A percentile compares a stretch with the other conserved stretches of the same genome.
Evolutionary conservation across 768 basidiomycete species (phyloP).

Genomic region (Cystobasidium tubakii): DNA sequence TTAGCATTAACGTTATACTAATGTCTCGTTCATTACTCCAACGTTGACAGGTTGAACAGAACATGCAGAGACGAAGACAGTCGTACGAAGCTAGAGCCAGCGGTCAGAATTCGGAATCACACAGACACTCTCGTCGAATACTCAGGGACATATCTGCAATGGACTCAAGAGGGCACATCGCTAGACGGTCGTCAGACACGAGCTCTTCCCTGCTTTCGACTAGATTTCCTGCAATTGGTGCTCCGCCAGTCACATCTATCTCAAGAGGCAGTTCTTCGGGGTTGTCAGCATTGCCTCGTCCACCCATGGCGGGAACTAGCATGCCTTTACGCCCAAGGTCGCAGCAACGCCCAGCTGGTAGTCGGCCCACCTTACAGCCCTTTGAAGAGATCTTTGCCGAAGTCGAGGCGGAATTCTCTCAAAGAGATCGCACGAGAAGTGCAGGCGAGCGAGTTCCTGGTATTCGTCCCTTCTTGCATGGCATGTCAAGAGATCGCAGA

Average conservation of each 20-base stretch:
- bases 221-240: background rate
- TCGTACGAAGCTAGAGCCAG: background rate
- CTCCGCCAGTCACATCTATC: background rate
- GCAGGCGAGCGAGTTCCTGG: background rate
- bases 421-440: slow-evolving; percentile 14
- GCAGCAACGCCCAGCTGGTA: background rate
- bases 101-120: background rate
- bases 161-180: background rate
- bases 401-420: slow-evolving; percentile 33
- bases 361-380: slow-evolving; percentile 11
- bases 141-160: background rate
- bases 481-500: background rate
- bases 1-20: too few species aligned
- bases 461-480: background rate
- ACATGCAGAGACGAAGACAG: slow-evolving; percentile 1
- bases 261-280: background rate
- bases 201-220: background rate
- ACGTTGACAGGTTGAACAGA: slow-evolving; percentile 19
- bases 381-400: slow-evolving; percentile 36
- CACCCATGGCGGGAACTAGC: background rate
- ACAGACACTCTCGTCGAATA: background rate
- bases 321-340: background rate
- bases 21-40: too few species aligned
- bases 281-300: background rate
- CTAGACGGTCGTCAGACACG: background rate